phyloP scores from a whole-genome alignment of 2,329 filamentous ascomycete species.

The Didymosphaeria variabile region DNA sequence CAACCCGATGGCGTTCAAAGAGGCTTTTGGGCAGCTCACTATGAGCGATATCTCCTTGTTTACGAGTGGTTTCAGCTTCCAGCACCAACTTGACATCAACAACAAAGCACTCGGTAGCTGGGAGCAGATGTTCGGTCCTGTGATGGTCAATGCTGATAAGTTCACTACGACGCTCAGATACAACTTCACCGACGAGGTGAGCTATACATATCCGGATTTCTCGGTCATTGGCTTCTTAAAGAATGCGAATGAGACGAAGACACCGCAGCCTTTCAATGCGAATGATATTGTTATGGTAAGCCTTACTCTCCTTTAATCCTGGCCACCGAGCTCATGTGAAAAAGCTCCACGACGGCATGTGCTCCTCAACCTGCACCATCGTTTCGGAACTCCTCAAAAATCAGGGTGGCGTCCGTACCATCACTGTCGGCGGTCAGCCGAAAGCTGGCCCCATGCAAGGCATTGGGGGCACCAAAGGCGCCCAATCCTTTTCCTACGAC shows the following conservation, averaged over 20 bases:
- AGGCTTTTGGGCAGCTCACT: constrained; percentile 33
- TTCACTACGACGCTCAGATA: constrained; percentile 50
- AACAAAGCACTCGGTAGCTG: constrained; percentile 44
- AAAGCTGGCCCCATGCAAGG: constrained; percentile 54
- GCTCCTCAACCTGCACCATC: constrained; percentile 58
- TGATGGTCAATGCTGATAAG: constrained; percentile 38
- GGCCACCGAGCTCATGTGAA: constrained; percentile 3
- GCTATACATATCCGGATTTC: constrained; percentile 41
- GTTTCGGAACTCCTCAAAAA: constrained; percentile 57
- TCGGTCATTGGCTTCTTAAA: constrained; percentile 41
- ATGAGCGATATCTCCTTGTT: constrained; percentile 35
- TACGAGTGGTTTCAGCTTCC: constrained; percentile 44
- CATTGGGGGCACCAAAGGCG: constrained; percentile 57
- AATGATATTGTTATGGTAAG: constrained; percentile 52
- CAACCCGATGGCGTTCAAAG: constrained; percentile 37
- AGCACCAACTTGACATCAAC: constrained; percentile 40
- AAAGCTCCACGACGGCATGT: constrained; percentile 55
- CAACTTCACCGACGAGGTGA: constrained; percentile 47
- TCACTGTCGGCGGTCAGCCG: constrained; percentile 55
- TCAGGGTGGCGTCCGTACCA: constrained; percentile 54
- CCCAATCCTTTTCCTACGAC: constrained; percentile 48
- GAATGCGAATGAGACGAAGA: constrained; percentile 40
- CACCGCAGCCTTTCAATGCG: constrained; percentile 48
- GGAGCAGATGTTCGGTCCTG: constrained; percentile 49
- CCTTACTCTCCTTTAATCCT: background rate